Percentiles rank a stretch among this genome's conserved stretches.
Conservation (phyloP, 2,329 filamentous ascomycete genomes). For the Trichoderma sp. region DNA sequence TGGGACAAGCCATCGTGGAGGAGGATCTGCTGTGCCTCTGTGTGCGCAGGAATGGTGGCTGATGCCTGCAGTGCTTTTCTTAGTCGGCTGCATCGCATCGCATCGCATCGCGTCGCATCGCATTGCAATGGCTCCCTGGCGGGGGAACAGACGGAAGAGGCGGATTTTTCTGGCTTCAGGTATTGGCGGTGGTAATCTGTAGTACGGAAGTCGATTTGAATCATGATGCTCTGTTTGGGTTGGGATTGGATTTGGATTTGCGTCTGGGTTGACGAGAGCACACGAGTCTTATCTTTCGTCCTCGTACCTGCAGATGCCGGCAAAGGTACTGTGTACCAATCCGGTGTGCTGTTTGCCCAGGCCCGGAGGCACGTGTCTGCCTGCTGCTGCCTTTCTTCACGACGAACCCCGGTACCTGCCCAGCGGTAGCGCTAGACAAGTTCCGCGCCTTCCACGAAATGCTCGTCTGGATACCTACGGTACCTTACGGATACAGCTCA, state of each 20-base stretch:
- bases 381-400: not conserved
- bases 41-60: constrained; percentile 17
- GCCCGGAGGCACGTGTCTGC: constrained; percentile 2
- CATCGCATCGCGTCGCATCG: constrained; percentile 1
- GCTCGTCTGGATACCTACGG: too few species aligned
- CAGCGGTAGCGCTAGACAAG: constrained; percentile 16
- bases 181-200: too few species aligned
- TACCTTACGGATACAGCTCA: not conserved
- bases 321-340: not conserved
- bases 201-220: too few species aligned
- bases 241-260: not conserved
- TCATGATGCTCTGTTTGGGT: not conserved
- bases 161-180: too few species aligned
- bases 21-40: constrained; percentile 10
- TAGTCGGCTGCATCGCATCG: constrained; percentile 6
- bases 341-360: not conserved
- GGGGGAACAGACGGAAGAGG: too few species aligned
- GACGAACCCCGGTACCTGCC: constrained; percentile 16
- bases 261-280: not conserved
- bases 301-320: not conserved
- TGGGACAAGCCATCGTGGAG: not conserved
- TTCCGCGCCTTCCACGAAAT: not conserved
- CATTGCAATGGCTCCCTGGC: not conserved
- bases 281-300: too few species aligned
- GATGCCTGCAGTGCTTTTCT: not conserved